Evolutionary conservation across 1,139 yeast species (phyloP).

Genomic region (Saccharomyces hybrid): DNA sequence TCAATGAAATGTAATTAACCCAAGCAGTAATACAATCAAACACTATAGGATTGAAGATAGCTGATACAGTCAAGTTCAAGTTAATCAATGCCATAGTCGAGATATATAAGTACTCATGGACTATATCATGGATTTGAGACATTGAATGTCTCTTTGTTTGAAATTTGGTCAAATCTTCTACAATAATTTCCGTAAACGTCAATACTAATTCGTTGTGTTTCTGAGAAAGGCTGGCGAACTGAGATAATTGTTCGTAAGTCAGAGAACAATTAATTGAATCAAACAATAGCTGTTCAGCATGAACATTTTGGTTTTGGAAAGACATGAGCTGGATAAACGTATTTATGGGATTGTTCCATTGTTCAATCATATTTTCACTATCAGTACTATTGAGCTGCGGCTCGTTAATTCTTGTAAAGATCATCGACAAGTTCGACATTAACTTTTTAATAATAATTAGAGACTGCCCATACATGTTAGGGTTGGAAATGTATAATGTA

Average conservation of each 20-base stretch:
- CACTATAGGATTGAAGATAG: constrained; percentile 10
- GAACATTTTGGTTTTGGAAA: constrained; percentile 10
- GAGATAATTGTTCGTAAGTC: constrained; percentile 24
- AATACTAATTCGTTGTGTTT: constrained; percentile 26
- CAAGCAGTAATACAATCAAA: constrained; percentile 36
- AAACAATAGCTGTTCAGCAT: constrained; percentile 11
- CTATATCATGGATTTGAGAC: constrained; percentile 23
- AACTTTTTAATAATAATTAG: constrained; percentile 39
- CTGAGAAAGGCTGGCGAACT: constrained; percentile 19
- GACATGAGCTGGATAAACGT: constrained; percentile 27
- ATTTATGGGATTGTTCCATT: constrained; percentile 39
- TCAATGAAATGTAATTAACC: constrained; percentile 38
- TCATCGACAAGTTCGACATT: constrained; percentile 47
- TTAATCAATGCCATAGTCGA: constrained; percentile 30
- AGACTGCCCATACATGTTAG: constrained; percentile 10
- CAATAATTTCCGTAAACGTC: constrained; percentile 43
- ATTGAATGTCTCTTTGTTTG: constrained; percentile 25
- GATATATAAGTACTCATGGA: constrained; percentile 28
- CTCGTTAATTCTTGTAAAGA: constrained; percentile 37
- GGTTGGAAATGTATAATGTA: constrained; percentile 13
- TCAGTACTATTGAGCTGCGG: constrained; percentile 6
- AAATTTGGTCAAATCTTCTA: constrained; percentile 42
- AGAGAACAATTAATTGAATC: constrained; percentile 13
- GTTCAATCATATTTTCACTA: constrained; percentile 6
- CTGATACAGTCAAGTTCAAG: constrained; percentile 17